Conservation (phyloP, 352 stramenopile genomes). For the Phytopythium delawarense region DNA sequence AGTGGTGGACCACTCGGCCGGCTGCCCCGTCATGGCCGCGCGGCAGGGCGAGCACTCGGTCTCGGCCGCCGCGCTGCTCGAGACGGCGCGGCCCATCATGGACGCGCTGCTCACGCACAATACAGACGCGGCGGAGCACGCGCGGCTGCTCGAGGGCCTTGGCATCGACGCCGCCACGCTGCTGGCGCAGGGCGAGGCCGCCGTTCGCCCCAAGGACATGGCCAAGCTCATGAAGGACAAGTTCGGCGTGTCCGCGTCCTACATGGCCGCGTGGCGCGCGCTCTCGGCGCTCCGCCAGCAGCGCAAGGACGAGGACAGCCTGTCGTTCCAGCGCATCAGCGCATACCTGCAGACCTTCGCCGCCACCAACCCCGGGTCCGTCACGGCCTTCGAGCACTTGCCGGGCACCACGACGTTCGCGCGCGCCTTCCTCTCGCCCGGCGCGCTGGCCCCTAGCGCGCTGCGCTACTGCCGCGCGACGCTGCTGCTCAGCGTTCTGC, state of each 20-base stretch:
- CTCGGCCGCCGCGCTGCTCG: slow-evolving; percentile 64
- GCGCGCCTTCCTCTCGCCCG: slow-evolving; percentile 65
- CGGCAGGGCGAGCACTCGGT: slow-evolving; percentile 22
- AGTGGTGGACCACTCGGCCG: slow-evolving; percentile 36
- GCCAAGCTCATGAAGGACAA: slow-evolving; percentile 82
- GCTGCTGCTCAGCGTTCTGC: slow-evolving; percentile 65
- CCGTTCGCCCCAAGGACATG: slow-evolving; percentile 72
- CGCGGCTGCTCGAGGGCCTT: slow-evolving; percentile 19
- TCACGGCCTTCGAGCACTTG: slow-evolving; percentile 63
- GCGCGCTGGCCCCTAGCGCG: slow-evolving; percentile 40
- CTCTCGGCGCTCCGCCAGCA: slow-evolving; percentile 68
- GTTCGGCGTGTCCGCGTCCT: slow-evolving; percentile 70
- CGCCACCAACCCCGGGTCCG: slow-evolving; percentile 45
- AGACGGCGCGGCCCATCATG: slow-evolving; percentile 75
- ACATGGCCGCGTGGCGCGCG: slow-evolving; percentile 79
- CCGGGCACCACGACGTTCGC: slow-evolving; percentile 31
- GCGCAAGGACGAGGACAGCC: slow-evolving; percentile 55
- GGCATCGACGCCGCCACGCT: slow-evolving; percentile 9
- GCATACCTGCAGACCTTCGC: slow-evolving; percentile 65
- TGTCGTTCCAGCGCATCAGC: slow-evolving; percentile 64
- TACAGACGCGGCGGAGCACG: slow-evolving; percentile 3
- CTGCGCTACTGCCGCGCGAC: slow-evolving; percentile 55
- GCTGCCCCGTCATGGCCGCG: slow-evolving; percentile 34
- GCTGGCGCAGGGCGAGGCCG: slow-evolving; percentile 29
- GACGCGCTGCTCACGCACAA: slow-evolving; percentile 2